Percentiles rank a stretch among this genome's conserved stretches.
Evolutionary conservation across 129 eudicot genomes (phyloP).

Genomic region (Cynara cardunculus): DNA sequence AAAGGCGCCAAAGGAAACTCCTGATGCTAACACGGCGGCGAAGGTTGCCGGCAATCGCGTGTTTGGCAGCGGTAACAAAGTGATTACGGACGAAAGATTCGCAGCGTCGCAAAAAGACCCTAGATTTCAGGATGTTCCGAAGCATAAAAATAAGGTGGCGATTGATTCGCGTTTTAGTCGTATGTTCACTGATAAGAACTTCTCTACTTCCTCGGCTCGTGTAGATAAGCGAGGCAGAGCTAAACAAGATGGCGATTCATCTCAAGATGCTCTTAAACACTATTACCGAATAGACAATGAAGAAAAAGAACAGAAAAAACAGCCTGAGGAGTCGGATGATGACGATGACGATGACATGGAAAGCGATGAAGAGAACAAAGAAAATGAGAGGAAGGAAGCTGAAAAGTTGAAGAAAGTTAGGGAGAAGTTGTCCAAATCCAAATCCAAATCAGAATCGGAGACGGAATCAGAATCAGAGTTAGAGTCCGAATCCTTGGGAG

Average conservation of each 20-base stretch:
- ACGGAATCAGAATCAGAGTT: constrained; percentile 18
- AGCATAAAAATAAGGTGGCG: constrained; percentile 49
- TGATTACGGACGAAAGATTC: constrained; percentile 63
- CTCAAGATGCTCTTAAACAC: constrained; percentile 44
- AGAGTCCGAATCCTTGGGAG: constrained; percentile 22
- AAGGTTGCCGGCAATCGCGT: constrained; percentile 5
- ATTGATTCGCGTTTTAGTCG: constrained; percentile 76
- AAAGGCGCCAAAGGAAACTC: constrained; percentile 13
- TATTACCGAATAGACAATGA: constrained; percentile 45
- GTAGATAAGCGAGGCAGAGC: constrained; percentile 75
- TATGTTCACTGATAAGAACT: constrained; percentile 62
- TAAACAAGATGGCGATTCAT: constrained; percentile 19
- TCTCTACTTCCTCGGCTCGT: constrained; percentile 49
- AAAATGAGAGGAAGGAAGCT: constrained; percentile 14
- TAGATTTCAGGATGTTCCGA: constrained; percentile 65
- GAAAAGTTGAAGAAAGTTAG: constrained; percentile 14
- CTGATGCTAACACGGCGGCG: constrained; percentile 4
- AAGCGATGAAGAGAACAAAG: constrained; percentile 10
- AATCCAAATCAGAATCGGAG: constrained; percentile 24
- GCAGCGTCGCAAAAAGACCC: constrained; percentile 69
- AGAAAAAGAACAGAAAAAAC: constrained; percentile 3
- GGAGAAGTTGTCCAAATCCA: constrained; percentile 3
- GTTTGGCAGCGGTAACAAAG: constrained; percentile 31
- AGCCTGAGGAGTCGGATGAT: constrained; percentile 12
- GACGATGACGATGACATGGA: constrained; percentile 4